phyloP scores from a whole-genome alignment of 192 early-diverging fungal genomes.

The Gryganskiella cystojenkinii region DNA sequence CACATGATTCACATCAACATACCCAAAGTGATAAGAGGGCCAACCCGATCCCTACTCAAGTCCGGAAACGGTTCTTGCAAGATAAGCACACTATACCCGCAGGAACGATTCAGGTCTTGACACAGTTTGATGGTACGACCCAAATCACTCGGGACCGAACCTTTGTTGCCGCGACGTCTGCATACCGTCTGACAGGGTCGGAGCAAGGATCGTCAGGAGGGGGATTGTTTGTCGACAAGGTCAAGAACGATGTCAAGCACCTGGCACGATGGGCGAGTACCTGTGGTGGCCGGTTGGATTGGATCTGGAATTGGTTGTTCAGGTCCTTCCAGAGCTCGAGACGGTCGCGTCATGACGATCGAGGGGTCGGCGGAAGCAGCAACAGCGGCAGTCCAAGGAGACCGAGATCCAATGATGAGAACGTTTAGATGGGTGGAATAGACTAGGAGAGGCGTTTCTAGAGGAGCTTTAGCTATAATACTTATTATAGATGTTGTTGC shows the following conservation, averaged over 20 bases:
- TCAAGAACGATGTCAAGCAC: constrained; percentile 27
- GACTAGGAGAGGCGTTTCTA: too few relatives aligned
- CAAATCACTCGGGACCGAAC: constrained; percentile 8
- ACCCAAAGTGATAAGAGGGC: constrained; percentile 8
- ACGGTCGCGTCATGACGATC: neutral
- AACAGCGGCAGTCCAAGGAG: neutral
- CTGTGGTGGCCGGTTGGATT: constrained; percentile 47
- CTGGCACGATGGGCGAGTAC: constrained; percentile 40
- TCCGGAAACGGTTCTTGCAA: constrained; percentile 32
- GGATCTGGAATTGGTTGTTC: constrained; percentile 47
- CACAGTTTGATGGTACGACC: neutral
- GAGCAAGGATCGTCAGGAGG: neutral
- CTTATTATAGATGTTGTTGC: too few relatives aligned
- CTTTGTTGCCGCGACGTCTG: constrained; percentile 15
- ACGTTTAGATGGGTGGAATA: constrained; percentile 26
- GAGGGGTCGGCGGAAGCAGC: neutral
- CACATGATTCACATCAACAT: too few relatives aligned
- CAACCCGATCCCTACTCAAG: constrained; percentile 15
- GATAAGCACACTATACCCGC: constrained; percentile 42
- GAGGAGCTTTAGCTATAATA: too few relatives aligned
- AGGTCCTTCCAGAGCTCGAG: constrained; percentile 33
- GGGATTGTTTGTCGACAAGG: constrained; percentile 22
- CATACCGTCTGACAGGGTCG: constrained; percentile 7
- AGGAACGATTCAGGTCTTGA: constrained; percentile 26
- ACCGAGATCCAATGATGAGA: constrained; percentile 34